Percentiles rank a stretch among this genome's conserved stretches.
Evolutionary conservation across 768 basidiomycete species (phyloP).

Genomic region (Lactarius evosmus): DNA sequence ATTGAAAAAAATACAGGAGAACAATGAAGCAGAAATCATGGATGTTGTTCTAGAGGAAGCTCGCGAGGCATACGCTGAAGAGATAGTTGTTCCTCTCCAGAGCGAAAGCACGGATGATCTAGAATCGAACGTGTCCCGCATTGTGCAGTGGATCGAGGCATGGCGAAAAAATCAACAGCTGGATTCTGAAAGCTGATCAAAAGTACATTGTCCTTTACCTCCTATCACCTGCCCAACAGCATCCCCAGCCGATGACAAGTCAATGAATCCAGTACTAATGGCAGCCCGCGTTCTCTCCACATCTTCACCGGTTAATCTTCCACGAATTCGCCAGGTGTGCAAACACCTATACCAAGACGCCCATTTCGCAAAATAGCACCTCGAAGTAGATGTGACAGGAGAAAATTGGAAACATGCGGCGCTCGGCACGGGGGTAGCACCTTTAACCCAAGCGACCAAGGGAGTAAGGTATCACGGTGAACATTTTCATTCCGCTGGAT

Average conservation of each 20-base stretch:
- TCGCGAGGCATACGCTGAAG: constrained; percentile 74
- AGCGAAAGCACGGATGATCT: constrained; percentile 78
- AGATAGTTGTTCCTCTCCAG: constrained; percentile 81
- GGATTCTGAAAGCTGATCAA: constrained; percentile 20
- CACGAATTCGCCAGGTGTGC: neutral
- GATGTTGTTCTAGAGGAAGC: constrained; percentile 88
- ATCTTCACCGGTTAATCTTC: neutral
- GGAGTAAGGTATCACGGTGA: neutral
- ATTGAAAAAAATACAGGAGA: constrained; percentile 94
- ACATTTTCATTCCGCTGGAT: constrained; percentile 35
- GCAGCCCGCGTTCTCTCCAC: neutral
- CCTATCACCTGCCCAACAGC: neutral
- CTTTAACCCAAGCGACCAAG: no score
- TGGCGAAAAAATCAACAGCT: constrained; percentile 50
- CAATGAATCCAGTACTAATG: neutral
- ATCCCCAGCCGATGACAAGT: neutral
- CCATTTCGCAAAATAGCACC: neutral
- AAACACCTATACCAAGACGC: neutral
- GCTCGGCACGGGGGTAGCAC: neutral
- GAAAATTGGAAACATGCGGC: constrained; percentile 7
- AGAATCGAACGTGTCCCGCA: constrained; percentile 80
- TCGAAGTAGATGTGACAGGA: constrained; percentile 1
- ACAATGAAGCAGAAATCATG: constrained; percentile 99
- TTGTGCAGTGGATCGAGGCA: constrained; percentile 80
- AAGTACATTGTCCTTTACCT: constrained; percentile 12